A percentile compares a stretch with the other conserved stretches of the same genome.
These are phyloP conservation scores for Ramalina intermedia DNA, from an alignment of 495 filamentous ascomycete species.

Conservation along the genomic window DNA sequence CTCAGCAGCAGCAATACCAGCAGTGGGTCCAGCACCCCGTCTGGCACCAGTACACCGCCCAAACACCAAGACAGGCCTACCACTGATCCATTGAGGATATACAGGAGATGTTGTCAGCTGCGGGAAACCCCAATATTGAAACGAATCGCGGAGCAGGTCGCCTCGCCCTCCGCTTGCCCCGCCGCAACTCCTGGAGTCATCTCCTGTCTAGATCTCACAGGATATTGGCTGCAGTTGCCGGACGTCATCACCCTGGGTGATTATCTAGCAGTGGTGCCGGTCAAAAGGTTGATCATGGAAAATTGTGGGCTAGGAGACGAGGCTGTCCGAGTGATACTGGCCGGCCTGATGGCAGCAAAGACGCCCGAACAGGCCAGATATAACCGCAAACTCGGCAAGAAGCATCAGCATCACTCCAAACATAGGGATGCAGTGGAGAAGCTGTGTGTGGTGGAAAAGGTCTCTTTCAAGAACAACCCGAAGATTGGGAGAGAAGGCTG, in stretches of 20 bases:
- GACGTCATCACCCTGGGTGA: slow-evolving; percentile 81
- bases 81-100: slow-evolving; percentile 84
- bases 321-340: slow-evolving; percentile 70
- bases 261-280: slow-evolving; percentile 84
- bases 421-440: slow-evolving; percentile 25
- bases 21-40: slow-evolving; percentile 30
- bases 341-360: slow-evolving; percentile 72
- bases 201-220: slow-evolving; percentile 65
- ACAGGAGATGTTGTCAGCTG: slow-evolving; percentile 85
- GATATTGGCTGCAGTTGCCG: slow-evolving; percentile 65
- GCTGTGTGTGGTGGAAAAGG: slow-evolving; percentile 65
- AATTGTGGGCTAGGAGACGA: slow-evolving; percentile 77
- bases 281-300: slow-evolving; percentile 71
- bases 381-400: slow-evolving; percentile 23
- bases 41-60: slow-evolving; percentile 19
- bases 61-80: slow-evolving; percentile 58
- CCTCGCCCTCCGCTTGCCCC: slow-evolving; percentile 45
- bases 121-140: slow-evolving; percentile 82
- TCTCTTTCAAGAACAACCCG: slow-evolving; percentile 78
- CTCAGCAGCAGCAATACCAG: slow-evolving; percentile 32
- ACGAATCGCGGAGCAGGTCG: slow-evolving; percentile 74
- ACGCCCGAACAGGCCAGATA: slow-evolving; percentile 40
- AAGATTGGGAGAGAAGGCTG: slow-evolving; percentile 79
- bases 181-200: slow-evolving; percentile 54
- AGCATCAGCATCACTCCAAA: slow-evolving; percentile 8